Evolutionary conservation across 805 yeast species (phyloP), one percentile per base, ranked within the genome.

Genomic region (Wickerhamiella domercqiae): DNA sequence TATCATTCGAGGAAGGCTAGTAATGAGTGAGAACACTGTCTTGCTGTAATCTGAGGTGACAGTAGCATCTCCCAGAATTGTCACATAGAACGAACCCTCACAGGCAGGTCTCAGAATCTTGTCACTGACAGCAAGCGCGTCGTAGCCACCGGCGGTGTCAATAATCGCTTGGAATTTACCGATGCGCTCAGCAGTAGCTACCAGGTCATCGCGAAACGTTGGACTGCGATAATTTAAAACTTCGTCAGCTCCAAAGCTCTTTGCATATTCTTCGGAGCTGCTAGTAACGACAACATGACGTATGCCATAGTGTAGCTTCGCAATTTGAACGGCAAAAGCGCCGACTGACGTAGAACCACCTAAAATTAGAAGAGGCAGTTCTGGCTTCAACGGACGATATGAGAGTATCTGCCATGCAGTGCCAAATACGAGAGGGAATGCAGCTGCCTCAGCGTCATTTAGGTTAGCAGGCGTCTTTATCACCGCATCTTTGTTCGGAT

Each of bases 311-410:
- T 57, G 52, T 29, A 64, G 53, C 52, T 69, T 75, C 7, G 76
- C 71, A 29, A 78, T 53, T 53, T 75, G 80, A 25, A 71, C 59
- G 3, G 67, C 62, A 41, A 62, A 64, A 21, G 64, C 52, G 17
- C 86, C 84, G 13, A 78, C 84, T 11, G 75, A 58, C 1, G 93
- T 73, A 6, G 79, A 75, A 19, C 78, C 87, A 28, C 94, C 94
- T 34, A 78, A 59, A 16, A 81, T 65, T 34, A 79, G 61, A 3
- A 76, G 68, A 9, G 26, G 13, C 43, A 62, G 60, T 5, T 50
- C 42, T 9, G 33, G 33, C 11, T 13, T 15, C 29, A 43, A 36
- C 17, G 19, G 29, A 3, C 44, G 44, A 13, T 13, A 13, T 6
- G 52, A 50, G 21, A 67, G 52, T 35, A 64, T 50, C 35, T 60